Evolutionary conservation across 2,329 filamentous ascomycete species (phyloP).

Genomic region (Trichoderma guizhouense): DNA sequence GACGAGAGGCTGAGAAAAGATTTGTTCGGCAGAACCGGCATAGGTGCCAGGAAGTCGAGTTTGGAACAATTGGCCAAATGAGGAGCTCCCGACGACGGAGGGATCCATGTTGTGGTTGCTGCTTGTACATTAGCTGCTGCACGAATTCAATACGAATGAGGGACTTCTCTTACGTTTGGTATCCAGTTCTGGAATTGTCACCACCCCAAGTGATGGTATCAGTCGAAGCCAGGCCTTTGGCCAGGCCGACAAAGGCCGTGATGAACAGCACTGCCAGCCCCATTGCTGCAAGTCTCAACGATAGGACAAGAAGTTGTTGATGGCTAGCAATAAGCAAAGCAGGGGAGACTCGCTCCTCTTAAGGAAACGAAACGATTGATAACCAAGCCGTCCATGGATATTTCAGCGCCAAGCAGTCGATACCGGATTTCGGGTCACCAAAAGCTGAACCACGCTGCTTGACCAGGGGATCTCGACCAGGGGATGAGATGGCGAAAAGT

Average conservation of each 20-base stretch:
- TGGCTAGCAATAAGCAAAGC: background rate
- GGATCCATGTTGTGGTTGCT: slow-evolving; percentile 63
- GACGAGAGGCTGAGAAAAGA: slow-evolving; percentile 49
- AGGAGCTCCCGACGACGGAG: slow-evolving; percentile 50
- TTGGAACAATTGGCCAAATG: slow-evolving; percentile 55
- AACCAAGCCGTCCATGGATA: background rate
- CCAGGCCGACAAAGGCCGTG: slow-evolving; percentile 33
- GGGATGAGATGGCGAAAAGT: background rate
- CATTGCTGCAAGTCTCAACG: slow-evolving; percentile 24
- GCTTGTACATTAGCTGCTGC: background rate
- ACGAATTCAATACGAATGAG: background rate
- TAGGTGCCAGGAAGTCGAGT: slow-evolving; percentile 51
- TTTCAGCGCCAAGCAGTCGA: background rate
- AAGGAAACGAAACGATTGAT: background rate
- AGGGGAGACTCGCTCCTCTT: background rate
- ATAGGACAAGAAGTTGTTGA: background rate
- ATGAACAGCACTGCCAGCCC: slow-evolving; percentile 28
- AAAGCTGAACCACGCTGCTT: background rate
- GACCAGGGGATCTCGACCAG: background rate
- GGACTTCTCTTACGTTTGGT: slow-evolving; percentile 44
- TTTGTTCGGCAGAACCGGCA: slow-evolving; percentile 46
- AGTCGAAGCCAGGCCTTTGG: slow-evolving; percentile 40
- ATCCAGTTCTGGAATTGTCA: slow-evolving; percentile 52
- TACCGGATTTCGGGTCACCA: background rate
- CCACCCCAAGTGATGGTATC: slow-evolving; percentile 60